Evolutionary conservation across 2,329 filamentous ascomycete genomes (phyloP).

Genomic region (Cladosporium cucumerinum): DNA sequence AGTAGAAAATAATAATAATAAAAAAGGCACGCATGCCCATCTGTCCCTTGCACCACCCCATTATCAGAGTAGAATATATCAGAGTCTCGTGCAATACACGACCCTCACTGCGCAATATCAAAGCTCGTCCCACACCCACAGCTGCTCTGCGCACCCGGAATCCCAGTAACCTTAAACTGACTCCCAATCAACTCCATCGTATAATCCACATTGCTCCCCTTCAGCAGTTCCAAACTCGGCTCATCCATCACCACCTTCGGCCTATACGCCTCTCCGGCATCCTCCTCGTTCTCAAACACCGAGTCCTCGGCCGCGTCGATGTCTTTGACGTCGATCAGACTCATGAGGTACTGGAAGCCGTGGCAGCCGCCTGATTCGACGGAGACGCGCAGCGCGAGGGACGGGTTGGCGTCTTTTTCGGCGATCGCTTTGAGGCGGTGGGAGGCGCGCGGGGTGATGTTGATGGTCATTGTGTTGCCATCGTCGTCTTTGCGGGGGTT

Average conservation of each 20-base stretch:
- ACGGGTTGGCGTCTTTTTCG: conserved; percentile 59
- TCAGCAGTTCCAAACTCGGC: conserved; percentile 80
- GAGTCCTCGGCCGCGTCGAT: conserved; percentile 76
- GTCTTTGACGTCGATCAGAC: conserved; percentile 60
- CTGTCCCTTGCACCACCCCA: not conserved
- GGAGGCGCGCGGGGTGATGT: conserved; percentile 79
- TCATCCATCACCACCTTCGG: conserved; percentile 89
- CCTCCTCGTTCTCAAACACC: conserved; percentile 67
- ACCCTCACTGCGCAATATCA: conserved; percentile 63
- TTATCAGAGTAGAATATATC: not conserved
- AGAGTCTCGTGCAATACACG: no score
- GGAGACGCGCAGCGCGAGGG: conserved; percentile 82
- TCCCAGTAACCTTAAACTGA: conserved; percentile 96
- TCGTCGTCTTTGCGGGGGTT: conserved; percentile 80
- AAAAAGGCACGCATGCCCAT: not conserved
- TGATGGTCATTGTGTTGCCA: conserved; percentile 77
- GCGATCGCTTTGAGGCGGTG: conserved; percentile 66
- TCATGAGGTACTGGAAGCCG: conserved; percentile 97
- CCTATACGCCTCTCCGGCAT: conserved; percentile 43
- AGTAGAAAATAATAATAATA: no score
- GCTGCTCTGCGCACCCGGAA: conserved; percentile 85
- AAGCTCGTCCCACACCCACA: conserved; percentile 98
- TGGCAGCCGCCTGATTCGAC: conserved; percentile 95
- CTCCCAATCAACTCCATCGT: conserved; percentile 92
- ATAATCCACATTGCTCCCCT: conserved; percentile 93